phyloP scores from a whole-genome alignment of 805 yeast genomes.

The Debaryomyces maramus region DNA sequence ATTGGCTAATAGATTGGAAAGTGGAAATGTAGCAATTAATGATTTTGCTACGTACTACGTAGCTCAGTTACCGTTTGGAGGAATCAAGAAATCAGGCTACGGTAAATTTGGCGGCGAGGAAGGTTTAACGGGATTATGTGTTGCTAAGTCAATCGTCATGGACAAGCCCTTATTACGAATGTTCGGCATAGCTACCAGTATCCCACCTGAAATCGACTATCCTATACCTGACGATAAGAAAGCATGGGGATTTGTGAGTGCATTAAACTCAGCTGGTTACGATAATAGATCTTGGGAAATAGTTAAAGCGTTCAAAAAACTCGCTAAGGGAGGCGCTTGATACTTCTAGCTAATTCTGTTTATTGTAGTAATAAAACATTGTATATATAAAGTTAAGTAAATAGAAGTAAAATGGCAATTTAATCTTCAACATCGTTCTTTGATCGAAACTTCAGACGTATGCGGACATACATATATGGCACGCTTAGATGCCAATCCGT shows the following conservation, averaged over 20 bases:
- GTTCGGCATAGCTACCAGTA: constrained; percentile 64
- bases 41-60: constrained; percentile 97
- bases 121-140: constrained; percentile 87
- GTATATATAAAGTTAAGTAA: background rate
- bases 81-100: constrained; percentile 87
- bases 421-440: too few species aligned
- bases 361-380: background rate
- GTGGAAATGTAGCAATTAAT: constrained; percentile 95
- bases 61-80: constrained; percentile 97
- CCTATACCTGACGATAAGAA: constrained; percentile 78
- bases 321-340: constrained; percentile 34
- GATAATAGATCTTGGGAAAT: constrained; percentile 71
- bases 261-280: constrained; percentile 83
- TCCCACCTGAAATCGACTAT: constrained; percentile 88
- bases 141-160: constrained; percentile 82
- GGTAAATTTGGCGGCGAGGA: constrained; percentile 99
- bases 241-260: constrained; percentile 87
- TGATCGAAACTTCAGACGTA: too few species aligned
- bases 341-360: background rate
- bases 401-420: constrained; percentile 2
- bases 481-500: too few species aligned
- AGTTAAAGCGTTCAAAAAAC: constrained; percentile 36
- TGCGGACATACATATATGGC: too few species aligned
- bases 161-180: constrained; percentile 69
- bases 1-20: constrained; percentile 62